A percentile compares a stretch with the other conserved stretches of the same genome.
These are phyloP conservation scores for Aspergillus fischeri DNA, from an alignment of 2,329 filamentous ascomycete species.

Conservation along the genomic window DNA sequence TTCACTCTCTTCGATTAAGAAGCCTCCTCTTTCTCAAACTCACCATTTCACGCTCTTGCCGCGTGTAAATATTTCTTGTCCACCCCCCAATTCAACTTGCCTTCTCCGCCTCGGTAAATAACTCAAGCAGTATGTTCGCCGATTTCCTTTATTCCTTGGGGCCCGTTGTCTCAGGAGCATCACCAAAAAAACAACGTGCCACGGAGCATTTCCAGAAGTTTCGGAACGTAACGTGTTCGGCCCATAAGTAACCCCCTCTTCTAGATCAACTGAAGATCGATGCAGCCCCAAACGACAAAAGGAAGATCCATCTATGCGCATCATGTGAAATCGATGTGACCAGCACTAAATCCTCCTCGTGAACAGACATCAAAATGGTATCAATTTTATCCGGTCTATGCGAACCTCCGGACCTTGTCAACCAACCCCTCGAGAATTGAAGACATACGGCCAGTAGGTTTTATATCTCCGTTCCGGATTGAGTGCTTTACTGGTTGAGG, in stretches of 20 bases:
- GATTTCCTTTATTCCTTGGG: background rate
- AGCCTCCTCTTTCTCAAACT: slow-evolving; percentile 5
- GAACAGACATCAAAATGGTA: slow-evolving; percentile 4
- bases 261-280: background rate
- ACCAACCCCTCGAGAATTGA: background rate
- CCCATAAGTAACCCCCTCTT: background rate
- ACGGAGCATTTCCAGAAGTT: background rate
- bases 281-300: background rate
- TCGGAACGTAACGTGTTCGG: background rate
- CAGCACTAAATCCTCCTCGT: slow-evolving; percentile 21
- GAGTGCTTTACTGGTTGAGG: slow-evolving; percentile 23
- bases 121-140: background rate
- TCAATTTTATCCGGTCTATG: background rate
- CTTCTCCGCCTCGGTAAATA: background rate
- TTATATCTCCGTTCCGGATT: background rate
- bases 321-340: slow-evolving; percentile 13
- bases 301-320: slow-evolving; percentile 1
- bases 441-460: background rate
- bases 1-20: background rate
- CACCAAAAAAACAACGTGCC: background rate
- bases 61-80: background rate
- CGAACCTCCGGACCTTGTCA: background rate
- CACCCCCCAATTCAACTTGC: background rate
- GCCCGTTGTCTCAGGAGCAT: background rate
- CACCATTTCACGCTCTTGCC: background rate